phyloP scores from a whole-genome alignment of 1,284 basidiomycete species.

The Rugiboletus extremiorientalis region DNA sequence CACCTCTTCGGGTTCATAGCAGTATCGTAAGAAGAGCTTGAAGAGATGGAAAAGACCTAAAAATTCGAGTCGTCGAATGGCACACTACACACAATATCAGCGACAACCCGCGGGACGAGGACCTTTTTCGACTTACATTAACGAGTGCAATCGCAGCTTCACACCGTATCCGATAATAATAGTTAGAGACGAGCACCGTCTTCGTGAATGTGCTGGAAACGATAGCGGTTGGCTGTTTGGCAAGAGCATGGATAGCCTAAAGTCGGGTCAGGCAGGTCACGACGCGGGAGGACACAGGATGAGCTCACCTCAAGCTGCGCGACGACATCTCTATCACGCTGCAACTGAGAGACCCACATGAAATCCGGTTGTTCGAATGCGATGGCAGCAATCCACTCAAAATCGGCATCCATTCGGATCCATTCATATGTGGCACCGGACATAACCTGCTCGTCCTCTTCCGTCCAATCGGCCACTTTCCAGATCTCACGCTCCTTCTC shows the following conservation, averaged over 20 bases:
- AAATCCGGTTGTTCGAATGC: constrained; percentile 96
- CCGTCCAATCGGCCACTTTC: constrained; percentile 98
- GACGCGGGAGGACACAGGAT: not conserved
- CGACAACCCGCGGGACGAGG: constrained; percentile 5
- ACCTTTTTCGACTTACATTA: constrained; percentile 55
- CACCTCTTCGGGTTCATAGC: constrained; percentile 80
- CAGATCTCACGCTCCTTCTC: constrained; percentile 90
- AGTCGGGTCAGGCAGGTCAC: constrained; percentile 6
- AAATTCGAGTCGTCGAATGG: constrained; percentile 77
- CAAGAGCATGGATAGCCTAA: constrained; percentile 84
- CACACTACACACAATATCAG: constrained; percentile 55
- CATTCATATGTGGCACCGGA: constrained; percentile 96
- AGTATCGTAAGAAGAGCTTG: constrained; percentile 93
- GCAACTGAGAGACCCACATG: constrained; percentile 98
- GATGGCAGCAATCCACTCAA: constrained; percentile 95
- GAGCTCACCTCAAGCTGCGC: constrained; percentile 88
- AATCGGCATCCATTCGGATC: constrained; percentile 99
- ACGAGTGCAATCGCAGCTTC: constrained; percentile 91
- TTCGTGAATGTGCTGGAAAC: constrained; percentile 92
- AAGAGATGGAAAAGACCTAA: constrained; percentile 95
- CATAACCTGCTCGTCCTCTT: constrained; percentile 94
- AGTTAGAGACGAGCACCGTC: constrained; percentile 93
- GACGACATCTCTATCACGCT: constrained; percentile 96
- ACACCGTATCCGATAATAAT: constrained; percentile 96
- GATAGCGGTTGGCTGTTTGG: constrained; percentile 82